phyloP scores from a whole-genome alignment of 768 basidiomycete genomes.

The Mrakia frigida region DNA sequence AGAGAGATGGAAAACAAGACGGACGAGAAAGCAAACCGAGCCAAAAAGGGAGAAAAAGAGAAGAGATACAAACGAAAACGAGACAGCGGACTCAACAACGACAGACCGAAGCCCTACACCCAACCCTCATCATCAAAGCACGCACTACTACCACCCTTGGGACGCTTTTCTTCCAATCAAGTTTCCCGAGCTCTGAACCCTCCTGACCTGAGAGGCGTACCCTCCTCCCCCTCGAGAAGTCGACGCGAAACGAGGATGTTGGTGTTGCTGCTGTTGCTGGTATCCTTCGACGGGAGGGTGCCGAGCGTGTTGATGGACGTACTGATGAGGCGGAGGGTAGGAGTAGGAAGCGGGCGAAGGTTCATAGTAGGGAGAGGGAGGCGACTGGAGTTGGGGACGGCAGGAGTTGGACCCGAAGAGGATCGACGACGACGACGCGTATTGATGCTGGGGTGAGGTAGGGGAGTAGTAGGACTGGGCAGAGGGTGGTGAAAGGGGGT shows the following conservation, averaged over 20 bases:
- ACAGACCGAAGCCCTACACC: neutral
- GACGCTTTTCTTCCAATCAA: neutral
- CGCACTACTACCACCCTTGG: neutral
- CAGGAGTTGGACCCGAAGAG: neutral
- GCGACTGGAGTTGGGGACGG: neutral
- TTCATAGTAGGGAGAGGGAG: neutral
- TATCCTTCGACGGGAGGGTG: neutral
- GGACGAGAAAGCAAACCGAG: neutral
- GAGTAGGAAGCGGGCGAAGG: neutral
- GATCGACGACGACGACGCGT: neutral
- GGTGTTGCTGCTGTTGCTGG: neutral
- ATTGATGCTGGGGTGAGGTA: neutral
- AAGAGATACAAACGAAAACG: neutral
- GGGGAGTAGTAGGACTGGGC: neutral
- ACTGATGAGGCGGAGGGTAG: neutral
- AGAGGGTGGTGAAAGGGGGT: neutral
- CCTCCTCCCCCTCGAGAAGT: neutral
- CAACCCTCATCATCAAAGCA: neutral
- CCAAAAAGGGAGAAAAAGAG: neutral
- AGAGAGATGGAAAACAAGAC: neutral
- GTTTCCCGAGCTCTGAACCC: slow-evolving; percentile 2
- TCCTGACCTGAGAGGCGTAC: neutral
- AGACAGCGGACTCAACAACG: neutral
- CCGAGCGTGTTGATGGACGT: neutral
- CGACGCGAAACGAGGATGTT: neutral